Evolutionary conservation across 345 rosid species (phyloP).

Genomic region (Erodium maritimum): DNA sequence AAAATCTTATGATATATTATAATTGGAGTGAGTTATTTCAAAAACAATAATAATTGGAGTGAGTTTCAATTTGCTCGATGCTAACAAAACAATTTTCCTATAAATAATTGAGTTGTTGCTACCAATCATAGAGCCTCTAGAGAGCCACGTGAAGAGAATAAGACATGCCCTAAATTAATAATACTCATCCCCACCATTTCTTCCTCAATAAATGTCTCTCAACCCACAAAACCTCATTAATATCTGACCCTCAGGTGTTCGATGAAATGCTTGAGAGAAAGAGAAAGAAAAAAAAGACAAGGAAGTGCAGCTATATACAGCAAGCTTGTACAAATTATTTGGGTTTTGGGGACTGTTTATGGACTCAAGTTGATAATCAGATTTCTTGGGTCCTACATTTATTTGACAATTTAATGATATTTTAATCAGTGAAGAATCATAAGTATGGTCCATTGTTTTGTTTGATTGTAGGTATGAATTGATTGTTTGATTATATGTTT

Average conservation of each 20-base stretch:
- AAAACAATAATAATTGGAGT: no score
- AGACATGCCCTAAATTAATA: not conserved
- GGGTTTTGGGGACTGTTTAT: not conserved
- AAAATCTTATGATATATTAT: no score
- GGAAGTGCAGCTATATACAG: not conserved
- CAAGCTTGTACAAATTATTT: not conserved
- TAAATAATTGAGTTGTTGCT: not conserved
- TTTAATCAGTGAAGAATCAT: not conserved
- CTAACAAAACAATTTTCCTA: no score
- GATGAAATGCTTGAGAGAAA: not conserved
- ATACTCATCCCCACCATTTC: not conserved
- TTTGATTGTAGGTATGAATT: no score
- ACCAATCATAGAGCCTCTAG: not conserved
- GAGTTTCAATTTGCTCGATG: not conserved
- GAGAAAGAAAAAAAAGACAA: not conserved
- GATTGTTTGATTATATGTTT: not conserved
- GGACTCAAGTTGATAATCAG: not conserved
- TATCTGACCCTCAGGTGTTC: not conserved
- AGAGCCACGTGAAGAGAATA: not conserved
- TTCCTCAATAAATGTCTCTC: not conserved
- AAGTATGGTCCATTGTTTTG: not conserved
- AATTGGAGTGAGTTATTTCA: no score
- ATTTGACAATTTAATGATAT: not conserved
- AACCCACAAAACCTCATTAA: not conserved
- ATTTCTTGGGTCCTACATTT: not conserved